Base-by-base conservation (phyloP, 345 rosid genomes). In the Sisymbrium irio region DNA sequence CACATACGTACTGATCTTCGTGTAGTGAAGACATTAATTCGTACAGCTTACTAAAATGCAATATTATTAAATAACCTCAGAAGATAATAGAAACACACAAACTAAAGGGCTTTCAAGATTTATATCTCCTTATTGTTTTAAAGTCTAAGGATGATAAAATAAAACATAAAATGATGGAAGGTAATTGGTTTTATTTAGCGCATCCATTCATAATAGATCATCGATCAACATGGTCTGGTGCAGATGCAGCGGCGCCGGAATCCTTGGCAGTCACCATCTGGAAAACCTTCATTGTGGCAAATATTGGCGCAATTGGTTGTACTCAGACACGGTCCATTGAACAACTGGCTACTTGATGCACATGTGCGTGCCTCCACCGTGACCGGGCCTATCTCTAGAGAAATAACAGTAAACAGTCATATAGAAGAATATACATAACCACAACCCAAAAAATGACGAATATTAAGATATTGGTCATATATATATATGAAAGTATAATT, bases 261-360 rank as follows among this genome's bases (percentile, higher is more conserved):
- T 10, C 78, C 78, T 11, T 51, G 73, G 20, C 78, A 75, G 46
- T 67, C 73, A 59, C 78, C 73, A 67, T 75, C 78, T 28, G 62
- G 4, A 17, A 75, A 75, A 19, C 78, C 78, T 67, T 75, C 78
- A 40, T 32, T 75, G 20, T 75, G 73, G 25, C 73, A 75, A 47
- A 75, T 42, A 39, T 39, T 75, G 2, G 78, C 78, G 20, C 73
- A 67, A 17, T 67, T 75, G 20, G 18, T 59, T 49, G 35, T 0
- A 46, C 73, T 75, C 36, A 75, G 62, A 50, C 78, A 75, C 9
- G 62, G 68, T 59, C 78, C 78, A 28, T 32, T 74, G 36, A 74
- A 74, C 20, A 66, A 30, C 3, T 49, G 32, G 68, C 78, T 74
- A 49, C 61, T 74, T 2, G 68, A 4, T n/a, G 18, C 67, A 59